Evolutionary conservation across 257 asterid genomes (phyloP), one percentile per base, ranked within the genome.

Genomic region (Cynanchum wilfordii): DNA sequence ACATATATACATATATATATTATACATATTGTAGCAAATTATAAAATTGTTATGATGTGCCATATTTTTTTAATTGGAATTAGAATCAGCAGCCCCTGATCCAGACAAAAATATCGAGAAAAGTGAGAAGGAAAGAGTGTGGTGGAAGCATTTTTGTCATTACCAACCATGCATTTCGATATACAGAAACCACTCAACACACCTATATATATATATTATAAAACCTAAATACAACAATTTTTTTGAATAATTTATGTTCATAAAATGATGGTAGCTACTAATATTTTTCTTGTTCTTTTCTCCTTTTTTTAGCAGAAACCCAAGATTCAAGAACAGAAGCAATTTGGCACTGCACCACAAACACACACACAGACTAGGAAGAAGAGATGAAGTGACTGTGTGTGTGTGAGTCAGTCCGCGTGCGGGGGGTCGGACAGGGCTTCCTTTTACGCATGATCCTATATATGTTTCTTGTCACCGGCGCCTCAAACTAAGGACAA

Each of bases 361-460:
- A 50, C 55, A 50, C 4, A 12, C 20, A 50, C 4, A 66, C 33
- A 73, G 55, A 75, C 42, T 55, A 62, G 62, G 75, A 77, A 68
- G 36, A 38, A 71, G 72, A 55, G 76, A 54, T 16, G n/a, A 52
- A 52, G 73, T 59, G 77, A 56, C 71, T 24, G 44, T 13, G 64
- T 36, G 40, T 36, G 42, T 12, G 64, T 70, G 71, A 79, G 84
- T 82, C 85, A 86, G 85, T 78, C 76, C 58, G 94, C 91, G 82
- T 86, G 94, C 89, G 79, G 75, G 57, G 57, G 22, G 7, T 10
- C 47, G 47, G 47, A 10, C 11, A 42, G 10, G 47, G 47, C 64
- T 73, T 69, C 56, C 84, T 80, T 82, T 78, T 75, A 77, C 87
- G 87, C 89, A 73, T 83, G 86, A 86, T 86, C 91, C 87, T 84